Evolutionary conservation across 257 asterid genomes (phyloP).

Genomic region (Solanum tacnaense): DNA sequence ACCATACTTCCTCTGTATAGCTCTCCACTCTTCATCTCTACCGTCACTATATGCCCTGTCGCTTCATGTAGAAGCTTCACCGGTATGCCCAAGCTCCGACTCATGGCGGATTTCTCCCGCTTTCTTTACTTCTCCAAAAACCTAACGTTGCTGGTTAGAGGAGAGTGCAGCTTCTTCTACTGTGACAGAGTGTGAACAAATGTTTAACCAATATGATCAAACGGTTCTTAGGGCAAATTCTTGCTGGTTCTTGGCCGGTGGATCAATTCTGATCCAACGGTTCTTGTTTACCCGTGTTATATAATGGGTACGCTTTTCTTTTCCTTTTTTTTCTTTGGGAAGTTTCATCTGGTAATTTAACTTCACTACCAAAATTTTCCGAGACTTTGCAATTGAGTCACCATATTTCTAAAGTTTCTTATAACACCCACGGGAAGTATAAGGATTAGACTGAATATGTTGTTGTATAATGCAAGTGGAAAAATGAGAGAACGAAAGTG

Average conservation of each 20-base stretch:
- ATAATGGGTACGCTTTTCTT: neutral
- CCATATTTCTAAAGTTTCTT: neutral
- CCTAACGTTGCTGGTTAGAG: neutral
- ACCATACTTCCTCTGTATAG: constrained; percentile 87
- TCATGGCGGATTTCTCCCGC: constrained; percentile 25
- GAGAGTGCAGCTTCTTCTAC: neutral
- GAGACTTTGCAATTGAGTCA: neutral
- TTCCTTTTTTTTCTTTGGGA: neutral
- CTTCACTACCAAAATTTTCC: neutral
- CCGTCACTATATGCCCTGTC: constrained; percentile 84
- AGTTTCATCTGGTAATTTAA: neutral
- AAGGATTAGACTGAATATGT: neutral
- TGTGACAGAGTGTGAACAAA: neutral
- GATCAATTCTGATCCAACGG: neutral
- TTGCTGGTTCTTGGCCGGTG: neutral
- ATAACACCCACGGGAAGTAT: neutral
- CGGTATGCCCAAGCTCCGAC: constrained; percentile 88
- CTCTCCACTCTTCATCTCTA: constrained; percentile 92
- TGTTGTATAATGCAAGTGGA: neutral
- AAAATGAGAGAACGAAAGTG: neutral
- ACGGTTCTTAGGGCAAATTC: neutral
- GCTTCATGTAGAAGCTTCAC: constrained; percentile 98
- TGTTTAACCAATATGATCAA: neutral
- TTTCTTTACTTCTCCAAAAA: neutral
- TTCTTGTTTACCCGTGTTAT: neutral